Evolutionary conservation across 305 asterid species (phyloP), one percentile per base, ranked within the genome.

Genomic region (Solanum hybrid): DNA sequence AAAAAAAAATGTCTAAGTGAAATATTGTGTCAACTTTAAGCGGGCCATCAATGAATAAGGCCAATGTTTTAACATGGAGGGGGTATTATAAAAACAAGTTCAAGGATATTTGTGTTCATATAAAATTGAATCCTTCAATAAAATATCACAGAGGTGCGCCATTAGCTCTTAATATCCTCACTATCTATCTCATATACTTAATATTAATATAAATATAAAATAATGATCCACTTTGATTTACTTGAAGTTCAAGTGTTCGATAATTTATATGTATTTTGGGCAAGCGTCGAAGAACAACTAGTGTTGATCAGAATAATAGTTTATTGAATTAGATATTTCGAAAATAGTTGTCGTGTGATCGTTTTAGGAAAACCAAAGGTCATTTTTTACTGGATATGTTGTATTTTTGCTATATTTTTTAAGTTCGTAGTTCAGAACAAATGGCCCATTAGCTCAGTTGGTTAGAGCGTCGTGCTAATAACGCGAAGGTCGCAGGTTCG

Each of bases 401-500:
- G 24, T 56, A 56, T 51, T 51, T 14, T 7, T 16, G 7, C 1
- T 14, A 14, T 51, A 5, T 51, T 3, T 14, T 5, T 51, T 16
- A 14, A 56, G 0, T 16, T 46, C 22, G 3, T 14, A 14, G 7
- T 14, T 16, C 3, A 14, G 20, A 3, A 3, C 32, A 69, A 34
- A 46, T 32, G 64, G 64, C 64, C 64, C 22, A 51, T 38, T 93
- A 93, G 93, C 94, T 92, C 93, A 92, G 93, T 92, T 92, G 93
- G 93, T 93, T 91, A 92, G 94, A 93, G 93, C 93, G 93, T 91
- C 90, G 93, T 93, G 94, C 93, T 93, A 92, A 93, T 93, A 94
- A 93, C 92, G 94, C 93, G 93, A 93, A 95, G 94, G 96, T 94
- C 95, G 92, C 95, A 93, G 95, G 97, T 94, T 95, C 93, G 94